Percentiles rank a stretch among this genome's conserved stretches.
phyloP scores from a whole-genome alignment of 2,329 filamentous ascomycete genomes.

The Dothideomycetes sp. region DNA sequence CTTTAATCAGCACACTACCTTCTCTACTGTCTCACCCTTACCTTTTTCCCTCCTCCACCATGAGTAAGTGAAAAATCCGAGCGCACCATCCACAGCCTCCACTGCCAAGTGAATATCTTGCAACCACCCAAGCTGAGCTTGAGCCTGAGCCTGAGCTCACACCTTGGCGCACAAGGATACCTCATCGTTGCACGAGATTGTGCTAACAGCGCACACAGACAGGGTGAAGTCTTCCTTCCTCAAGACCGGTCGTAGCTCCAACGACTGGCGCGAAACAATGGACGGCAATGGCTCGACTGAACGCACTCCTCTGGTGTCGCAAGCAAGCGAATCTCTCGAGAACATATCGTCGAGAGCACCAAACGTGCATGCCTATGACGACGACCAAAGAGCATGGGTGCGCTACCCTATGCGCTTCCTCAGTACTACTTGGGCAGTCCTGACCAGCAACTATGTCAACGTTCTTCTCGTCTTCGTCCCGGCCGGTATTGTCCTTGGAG shows the following conservation, averaged over 20 bases:
- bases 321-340: conserved; percentile 11
- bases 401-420: conserved; percentile 20
- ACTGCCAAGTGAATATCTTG: background rate
- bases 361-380: conserved; percentile 6
- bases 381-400: conserved; percentile 21
- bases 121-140: background rate
- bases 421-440: conserved; percentile 29
- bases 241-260: conserved; percentile 5
- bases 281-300: conserved; percentile 44
- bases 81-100: no score
- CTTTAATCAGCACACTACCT: background rate
- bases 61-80: background rate
- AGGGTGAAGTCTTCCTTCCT: conserved; percentile 9
- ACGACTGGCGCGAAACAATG: conserved; percentile 4
- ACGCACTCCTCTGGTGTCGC: conserved; percentile 17
- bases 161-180: conserved; percentile 4
- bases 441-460: conserved; percentile 50
- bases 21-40: background rate
- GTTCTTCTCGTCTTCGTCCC: conserved; percentile 64
- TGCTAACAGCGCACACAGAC: conserved; percentile 3
- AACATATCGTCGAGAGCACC: conserved; percentile 11
- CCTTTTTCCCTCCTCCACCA: background rate
- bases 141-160: background rate
- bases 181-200: background rate
- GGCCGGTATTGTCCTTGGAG: conserved; percentile 57